Evolutionary conservation across 495 filamentous ascomycete genomes (phyloP).

Genomic region (Penicillium flavigenum): DNA sequence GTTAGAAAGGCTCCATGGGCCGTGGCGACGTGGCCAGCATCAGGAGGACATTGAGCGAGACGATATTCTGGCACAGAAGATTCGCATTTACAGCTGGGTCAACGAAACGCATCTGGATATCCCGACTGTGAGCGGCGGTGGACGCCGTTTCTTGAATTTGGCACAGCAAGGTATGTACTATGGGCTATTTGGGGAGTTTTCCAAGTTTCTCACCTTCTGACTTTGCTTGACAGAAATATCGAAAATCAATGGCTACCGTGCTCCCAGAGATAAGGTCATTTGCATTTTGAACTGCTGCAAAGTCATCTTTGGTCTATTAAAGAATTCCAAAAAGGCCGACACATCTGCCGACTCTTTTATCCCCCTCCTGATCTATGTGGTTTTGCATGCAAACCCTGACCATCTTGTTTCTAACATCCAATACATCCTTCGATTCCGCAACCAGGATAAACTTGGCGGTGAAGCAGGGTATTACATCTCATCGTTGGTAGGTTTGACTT

Average conservation of each 20-base stretch:
- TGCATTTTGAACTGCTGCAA: slow-evolving; percentile 99
- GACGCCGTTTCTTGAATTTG: slow-evolving; percentile 80
- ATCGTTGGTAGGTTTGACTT: slow-evolving; percentile 63
- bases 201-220: slow-evolving; percentile 22
- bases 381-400: slow-evolving; percentile 89
- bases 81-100: slow-evolving; percentile 95
- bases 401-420: slow-evolving; percentile 97
- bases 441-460: slow-evolving; percentile 93
- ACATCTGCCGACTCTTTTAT: slow-evolving; percentile 96
- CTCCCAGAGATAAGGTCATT: slow-evolving; percentile 96
- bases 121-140: slow-evolving; percentile 75
- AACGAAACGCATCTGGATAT: slow-evolving; percentile 94
- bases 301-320: slow-evolving; percentile 96
- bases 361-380: slow-evolving; percentile 92
- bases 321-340: slow-evolving; percentile 81
- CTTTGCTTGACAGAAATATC: slow-evolving; percentile 62
- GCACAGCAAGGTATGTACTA: slow-evolving; percentile 74
- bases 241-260: slow-evolving; percentile 94
- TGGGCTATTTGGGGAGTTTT: background rate
- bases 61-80: slow-evolving; percentile 91
- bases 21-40: slow-evolving; percentile 87
- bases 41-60: slow-evolving; percentile 98
- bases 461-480: slow-evolving; percentile 98
- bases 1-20: slow-evolving; percentile 67
- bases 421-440: slow-evolving; percentile 94